phyloP scores from a whole-genome alignment of 2,329 filamentous ascomycete species.

The Fusarium neocosmosporiellum region DNA sequence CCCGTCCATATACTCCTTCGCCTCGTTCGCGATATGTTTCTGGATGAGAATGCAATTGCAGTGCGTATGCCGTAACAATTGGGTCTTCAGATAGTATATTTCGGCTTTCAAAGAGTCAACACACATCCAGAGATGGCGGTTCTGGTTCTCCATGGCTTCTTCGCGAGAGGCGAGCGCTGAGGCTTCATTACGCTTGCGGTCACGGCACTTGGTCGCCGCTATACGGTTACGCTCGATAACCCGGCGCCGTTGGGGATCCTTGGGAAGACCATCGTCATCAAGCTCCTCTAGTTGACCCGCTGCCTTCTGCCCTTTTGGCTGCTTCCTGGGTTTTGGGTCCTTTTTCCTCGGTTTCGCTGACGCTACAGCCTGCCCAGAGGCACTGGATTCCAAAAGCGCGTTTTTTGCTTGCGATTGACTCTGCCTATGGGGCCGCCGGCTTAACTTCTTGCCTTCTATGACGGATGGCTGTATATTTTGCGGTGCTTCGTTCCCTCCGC shows the following conservation, averaged over 20 bases:
- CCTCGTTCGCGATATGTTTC: too few species aligned
- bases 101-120: slow-evolving; percentile 44
- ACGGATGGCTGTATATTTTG: slow-evolving; percentile 14
- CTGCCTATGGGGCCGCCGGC: slow-evolving; percentile 6
- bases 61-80: too few species aligned
- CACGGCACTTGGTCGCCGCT: slow-evolving; percentile 47
- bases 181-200: slow-evolving; percentile 46
- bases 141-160: slow-evolving; percentile 45
- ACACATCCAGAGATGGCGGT: slow-evolving; percentile 43
- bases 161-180: slow-evolving; percentile 43
- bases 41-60: too few species aligned
- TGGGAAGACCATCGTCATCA: slow-evolving; percentile 35
- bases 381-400: slow-evolving; percentile 7
- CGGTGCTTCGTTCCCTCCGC: too few species aligned
- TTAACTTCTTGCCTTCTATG: slow-evolving; percentile 19
- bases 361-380: neutral
- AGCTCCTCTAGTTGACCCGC: slow-evolving; percentile 18
- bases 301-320: slow-evolving; percentile 17
- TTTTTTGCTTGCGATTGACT: slow-evolving; percentile 20
- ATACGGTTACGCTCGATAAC: slow-evolving; percentile 47
- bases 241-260: slow-evolving; percentile 38
- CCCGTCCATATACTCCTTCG: slow-evolving; percentile 43
- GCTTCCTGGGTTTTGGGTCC: slow-evolving; percentile 38
- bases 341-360: slow-evolving; percentile 35
- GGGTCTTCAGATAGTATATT: too few species aligned